Percentiles rank a stretch among this genome's conserved stretches.
Evolutionary conservation across 305 asterid genomes (phyloP).

Genomic region (Rubia balearica): DNA sequence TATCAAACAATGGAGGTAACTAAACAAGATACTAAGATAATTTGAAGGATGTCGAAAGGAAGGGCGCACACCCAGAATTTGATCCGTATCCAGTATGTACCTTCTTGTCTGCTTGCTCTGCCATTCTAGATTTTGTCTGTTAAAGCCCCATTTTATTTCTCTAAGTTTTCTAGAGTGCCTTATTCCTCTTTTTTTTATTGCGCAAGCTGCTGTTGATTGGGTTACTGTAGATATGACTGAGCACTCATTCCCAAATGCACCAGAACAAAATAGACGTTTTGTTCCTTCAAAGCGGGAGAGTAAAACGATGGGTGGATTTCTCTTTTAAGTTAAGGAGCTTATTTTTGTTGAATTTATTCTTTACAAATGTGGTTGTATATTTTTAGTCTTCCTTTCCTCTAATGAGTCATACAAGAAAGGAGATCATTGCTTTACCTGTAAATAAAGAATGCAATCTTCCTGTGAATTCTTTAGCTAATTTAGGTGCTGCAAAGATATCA

Average conservation of each 20-base stretch:
- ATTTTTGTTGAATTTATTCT: background rate
- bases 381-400: background rate
- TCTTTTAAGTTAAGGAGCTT: background rate
- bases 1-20: constrained; percentile 89
- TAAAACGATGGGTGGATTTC: constrained; percentile 41
- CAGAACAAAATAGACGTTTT: constrained; percentile 98
- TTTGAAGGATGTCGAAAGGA: constrained; percentile 62
- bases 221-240: constrained; percentile 66
- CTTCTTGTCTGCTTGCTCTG: constrained; percentile 11
- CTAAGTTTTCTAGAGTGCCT: constrained; percentile 12
- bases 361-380: background rate
- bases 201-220: constrained; percentile 84
- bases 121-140: background rate
- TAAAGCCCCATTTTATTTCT: background rate
- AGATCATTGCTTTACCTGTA: background rate
- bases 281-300: constrained; percentile 91
- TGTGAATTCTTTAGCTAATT: too few species aligned
- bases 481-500: too few species aligned
- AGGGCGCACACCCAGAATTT: constrained; percentile 85
- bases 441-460: too few species aligned
- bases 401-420: background rate
- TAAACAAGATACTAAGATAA: constrained; percentile 53
- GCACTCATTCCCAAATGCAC: constrained; percentile 86
- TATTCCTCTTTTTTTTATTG: constrained; percentile 17
- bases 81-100: constrained; percentile 77